These are phyloP conservation scores for Verticillium klebahnii DNA, from an alignment of 2,329 filamentous ascomycete genomes.

Conservation along the genomic window DNA sequence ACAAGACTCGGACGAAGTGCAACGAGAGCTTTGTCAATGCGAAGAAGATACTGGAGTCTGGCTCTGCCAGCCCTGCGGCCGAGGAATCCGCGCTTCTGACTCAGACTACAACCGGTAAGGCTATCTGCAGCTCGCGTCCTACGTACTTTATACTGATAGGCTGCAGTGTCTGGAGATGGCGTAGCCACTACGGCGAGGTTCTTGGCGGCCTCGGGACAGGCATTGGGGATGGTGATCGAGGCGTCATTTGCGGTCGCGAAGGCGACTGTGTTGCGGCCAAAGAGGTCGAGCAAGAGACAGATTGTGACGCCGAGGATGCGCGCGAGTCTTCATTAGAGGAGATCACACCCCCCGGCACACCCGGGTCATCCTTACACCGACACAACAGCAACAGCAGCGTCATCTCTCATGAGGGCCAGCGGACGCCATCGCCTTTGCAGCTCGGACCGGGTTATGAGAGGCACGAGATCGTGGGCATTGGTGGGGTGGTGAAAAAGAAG, in stretches of 20 bases:
- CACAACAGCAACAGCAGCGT: slow-evolving; percentile 9
- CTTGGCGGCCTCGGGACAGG: slow-evolving; percentile 79
- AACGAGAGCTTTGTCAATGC: slow-evolving; percentile 49
- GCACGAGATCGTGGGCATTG: slow-evolving; percentile 89
- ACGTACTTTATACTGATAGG: not conserved
- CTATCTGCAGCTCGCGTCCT: not conserved
- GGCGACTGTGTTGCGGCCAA: slow-evolving; percentile 69
- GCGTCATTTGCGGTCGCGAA: slow-evolving; percentile 82
- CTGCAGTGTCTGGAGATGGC: slow-evolving; percentile 78
- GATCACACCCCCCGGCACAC: not conserved
- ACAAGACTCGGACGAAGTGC: slow-evolving; percentile 51
- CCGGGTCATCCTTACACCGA: slow-evolving; percentile 7
- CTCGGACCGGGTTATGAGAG: slow-evolving; percentile 70
- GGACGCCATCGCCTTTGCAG: slow-evolving; percentile 43
- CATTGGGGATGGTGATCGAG: slow-evolving; percentile 82
- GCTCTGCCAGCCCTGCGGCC: slow-evolving; percentile 82
- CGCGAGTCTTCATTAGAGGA: slow-evolving; percentile 29
- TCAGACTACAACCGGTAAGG: slow-evolving; percentile 53
- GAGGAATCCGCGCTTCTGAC: slow-evolving; percentile 59
- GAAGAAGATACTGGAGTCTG: slow-evolving; percentile 57
- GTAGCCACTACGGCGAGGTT: slow-evolving; percentile 76
- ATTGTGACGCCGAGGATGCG: slow-evolving; percentile 76
- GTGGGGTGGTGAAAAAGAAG: slow-evolving; percentile 82
- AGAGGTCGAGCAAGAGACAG: slow-evolving; percentile 77
- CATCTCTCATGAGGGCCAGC: slow-evolving; percentile 20